phyloP scores from a whole-genome alignment of 2,329 filamentous ascomycete genomes.

The Verruconis gallopava region DNA sequence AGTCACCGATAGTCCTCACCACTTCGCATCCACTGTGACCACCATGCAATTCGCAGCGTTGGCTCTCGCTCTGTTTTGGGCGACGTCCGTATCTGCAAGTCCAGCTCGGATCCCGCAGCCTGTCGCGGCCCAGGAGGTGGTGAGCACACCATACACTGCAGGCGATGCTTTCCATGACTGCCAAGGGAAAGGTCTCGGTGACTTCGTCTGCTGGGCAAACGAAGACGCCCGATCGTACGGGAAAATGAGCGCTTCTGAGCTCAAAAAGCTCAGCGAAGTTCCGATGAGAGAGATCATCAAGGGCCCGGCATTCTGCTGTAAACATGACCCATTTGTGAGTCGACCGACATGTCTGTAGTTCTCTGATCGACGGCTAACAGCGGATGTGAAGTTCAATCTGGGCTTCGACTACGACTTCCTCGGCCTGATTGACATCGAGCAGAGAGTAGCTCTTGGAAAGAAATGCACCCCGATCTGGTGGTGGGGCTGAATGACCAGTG shows the following conservation, averaged over 20 bases:
- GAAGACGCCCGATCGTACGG: background rate
- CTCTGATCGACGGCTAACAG: no score
- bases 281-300: background rate
- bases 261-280: background rate
- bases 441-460: background rate
- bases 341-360: no score
- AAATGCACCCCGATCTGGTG: background rate
- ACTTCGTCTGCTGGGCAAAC: background rate
- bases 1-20: no score
- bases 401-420: background rate
- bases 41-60: no score
- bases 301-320: slow-evolving; percentile 1
- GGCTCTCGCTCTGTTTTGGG: no score
- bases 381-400: background rate
- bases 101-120: no score
- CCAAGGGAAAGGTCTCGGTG: background rate
- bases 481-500: background rate
- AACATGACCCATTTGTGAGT: background rate
- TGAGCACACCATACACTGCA: no score
- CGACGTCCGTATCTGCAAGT: no score
- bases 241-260: background rate
- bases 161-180: background rate
- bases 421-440: background rate
- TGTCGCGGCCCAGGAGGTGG: no score
- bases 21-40: no score